These are phyloP conservation scores for Ceratobasidium sp. DNA, from an alignment of 1,284 basidiomycete genomes.

Conservation along the genomic window DNA sequence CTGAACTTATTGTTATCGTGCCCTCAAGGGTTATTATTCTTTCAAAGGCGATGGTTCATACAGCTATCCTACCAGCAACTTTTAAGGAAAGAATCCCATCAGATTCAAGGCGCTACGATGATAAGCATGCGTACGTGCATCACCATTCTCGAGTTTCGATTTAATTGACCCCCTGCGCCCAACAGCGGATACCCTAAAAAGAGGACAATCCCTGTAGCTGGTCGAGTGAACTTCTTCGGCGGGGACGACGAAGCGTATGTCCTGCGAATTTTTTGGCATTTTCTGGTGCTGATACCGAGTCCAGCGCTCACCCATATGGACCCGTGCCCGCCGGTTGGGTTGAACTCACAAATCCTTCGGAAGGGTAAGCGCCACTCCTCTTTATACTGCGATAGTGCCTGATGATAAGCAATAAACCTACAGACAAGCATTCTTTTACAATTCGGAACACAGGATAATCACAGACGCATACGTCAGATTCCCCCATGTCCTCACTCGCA, in stretches of 20 bases:
- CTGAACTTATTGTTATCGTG: not conserved
- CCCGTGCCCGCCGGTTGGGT: conserved; percentile 37
- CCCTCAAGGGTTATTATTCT: not conserved
- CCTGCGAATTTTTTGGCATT: not conserved
- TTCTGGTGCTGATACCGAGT: not conserved
- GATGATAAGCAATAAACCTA: not conserved
- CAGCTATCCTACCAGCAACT: not conserved
- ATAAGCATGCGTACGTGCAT: conserved; percentile 24
- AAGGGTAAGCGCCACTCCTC: conserved; percentile 16
- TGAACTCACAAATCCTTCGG: conserved; percentile 14
- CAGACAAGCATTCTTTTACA: conserved; percentile 35
- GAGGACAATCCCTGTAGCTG: conserved; percentile 18
- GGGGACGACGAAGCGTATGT: conserved; percentile 37
- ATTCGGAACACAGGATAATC: conserved; percentile 14
- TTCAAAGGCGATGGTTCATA: not conserved
- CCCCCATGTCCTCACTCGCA: not conserved
- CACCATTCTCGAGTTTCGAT: not conserved
- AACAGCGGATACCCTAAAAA: conserved; percentile 31
- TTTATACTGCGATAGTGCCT: not conserved
- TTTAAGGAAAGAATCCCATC: conserved; percentile 35
- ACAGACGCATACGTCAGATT: conserved; percentile 40
- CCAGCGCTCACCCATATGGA: conserved; percentile 20
- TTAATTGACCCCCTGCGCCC: not conserved
- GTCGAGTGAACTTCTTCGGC: not conserved
- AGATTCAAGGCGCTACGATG: conserved; percentile 26